phyloP scores from a whole-genome alignment of 148 eudicot genomes.

The Rhododendron kiyosumense region DNA sequence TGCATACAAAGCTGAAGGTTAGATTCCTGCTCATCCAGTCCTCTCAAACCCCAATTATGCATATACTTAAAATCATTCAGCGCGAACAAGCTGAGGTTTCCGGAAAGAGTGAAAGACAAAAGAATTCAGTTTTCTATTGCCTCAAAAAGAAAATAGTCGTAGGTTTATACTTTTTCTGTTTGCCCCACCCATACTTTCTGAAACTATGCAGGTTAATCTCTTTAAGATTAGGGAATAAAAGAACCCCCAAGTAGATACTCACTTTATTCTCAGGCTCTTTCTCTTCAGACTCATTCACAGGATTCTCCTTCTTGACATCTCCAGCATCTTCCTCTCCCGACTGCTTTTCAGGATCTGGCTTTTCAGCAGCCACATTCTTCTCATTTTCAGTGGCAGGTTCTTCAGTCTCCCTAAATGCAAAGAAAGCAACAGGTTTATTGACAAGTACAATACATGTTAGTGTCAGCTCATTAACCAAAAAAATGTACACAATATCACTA shows the following conservation, averaged over 20 bases:
- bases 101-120: too few species aligned
- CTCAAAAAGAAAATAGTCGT: too few species aligned
- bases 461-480: neutral
- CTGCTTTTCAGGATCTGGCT: constrained; percentile 39
- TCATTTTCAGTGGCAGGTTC: constrained; percentile 52
- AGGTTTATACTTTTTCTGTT: too few species aligned
- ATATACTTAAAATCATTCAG: too few species aligned
- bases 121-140: too few species aligned
- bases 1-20: neutral
- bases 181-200: too few species aligned
- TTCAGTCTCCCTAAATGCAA: constrained; percentile 43
- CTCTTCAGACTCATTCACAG: constrained; percentile 57
- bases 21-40: neutral
- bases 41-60: neutral
- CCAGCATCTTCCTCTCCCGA: constrained; percentile 45
- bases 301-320: constrained; percentile 56
- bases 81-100: too few species aligned
- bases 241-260: constrained; percentile 1
- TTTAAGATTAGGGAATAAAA: too few species aligned
- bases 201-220: neutral
- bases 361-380: constrained; percentile 44
- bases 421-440: neutral
- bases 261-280: constrained; percentile 85
- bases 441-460: neutral
- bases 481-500: neutral